These are phyloP conservation scores for Botryotinia narcissicola DNA, from an alignment of 2,329 filamentous ascomycete species.

Conservation along the genomic window DNA sequence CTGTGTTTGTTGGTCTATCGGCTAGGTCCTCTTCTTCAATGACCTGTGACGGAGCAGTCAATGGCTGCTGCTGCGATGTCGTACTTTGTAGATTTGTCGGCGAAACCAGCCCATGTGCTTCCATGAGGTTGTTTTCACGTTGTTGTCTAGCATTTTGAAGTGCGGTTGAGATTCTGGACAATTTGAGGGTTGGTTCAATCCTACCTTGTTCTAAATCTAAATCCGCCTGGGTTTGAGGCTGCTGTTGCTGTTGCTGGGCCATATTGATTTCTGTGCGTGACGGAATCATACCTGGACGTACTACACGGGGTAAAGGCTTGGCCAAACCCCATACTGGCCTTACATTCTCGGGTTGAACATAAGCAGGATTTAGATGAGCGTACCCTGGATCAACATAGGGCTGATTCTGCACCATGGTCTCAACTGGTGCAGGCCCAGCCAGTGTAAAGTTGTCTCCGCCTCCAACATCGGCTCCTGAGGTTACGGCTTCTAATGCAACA, in stretches of 20 bases:
- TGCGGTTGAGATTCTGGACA: conserved; percentile 28
- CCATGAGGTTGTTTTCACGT: conserved; percentile 26
- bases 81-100: conserved; percentile 11
- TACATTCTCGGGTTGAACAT: conserved; percentile 49
- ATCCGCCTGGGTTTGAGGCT: conserved; percentile 39
- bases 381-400: conserved; percentile 54
- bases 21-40: conserved; percentile 23
- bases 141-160: conserved; percentile 29
- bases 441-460: conserved; percentile 34
- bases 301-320: conserved; percentile 52
- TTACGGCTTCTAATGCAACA: conserved; percentile 17
- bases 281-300: conserved; percentile 53
- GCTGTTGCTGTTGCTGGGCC: conserved; percentile 35
- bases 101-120: conserved; percentile 21
- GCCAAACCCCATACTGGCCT: conserved; percentile 54
- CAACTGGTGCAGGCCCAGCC: conserved; percentile 31
- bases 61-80: conserved; percentile 10
- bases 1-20: neutral
- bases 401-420: conserved; percentile 39
- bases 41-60: conserved; percentile 22
- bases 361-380: conserved; percentile 51
- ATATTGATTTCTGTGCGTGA: conserved; percentile 42
- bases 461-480: conserved; percentile 16
- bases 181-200: conserved; percentile 38
- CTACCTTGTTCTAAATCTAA: conserved; percentile 45